A percentile compares a stretch with the other conserved stretches of the same genome.
phyloP scores from a whole-genome alignment of 2,329 filamentous ascomycete genomes.

The Sporothrix euskadiensis region DNA sequence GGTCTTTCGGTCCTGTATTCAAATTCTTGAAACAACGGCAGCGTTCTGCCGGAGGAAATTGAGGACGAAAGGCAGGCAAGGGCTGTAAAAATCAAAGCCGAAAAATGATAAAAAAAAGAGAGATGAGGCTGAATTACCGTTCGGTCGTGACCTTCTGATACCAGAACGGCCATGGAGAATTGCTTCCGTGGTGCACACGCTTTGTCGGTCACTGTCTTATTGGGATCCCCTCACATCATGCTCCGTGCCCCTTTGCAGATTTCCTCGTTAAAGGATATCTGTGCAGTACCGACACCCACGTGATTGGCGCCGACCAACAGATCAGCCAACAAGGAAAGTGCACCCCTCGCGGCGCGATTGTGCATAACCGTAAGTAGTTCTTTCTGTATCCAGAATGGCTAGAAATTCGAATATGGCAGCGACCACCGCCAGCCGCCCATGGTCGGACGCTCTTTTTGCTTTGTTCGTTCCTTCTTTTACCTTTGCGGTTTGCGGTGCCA shows the following conservation, averaged over 20 bases:
- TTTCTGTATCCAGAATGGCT: slow-evolving; percentile 7
- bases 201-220: not conserved
- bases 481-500: not conserved
- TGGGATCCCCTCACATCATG: not conserved
- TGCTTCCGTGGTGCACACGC: not conserved
- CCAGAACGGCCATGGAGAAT: not conserved
- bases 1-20: not conserved
- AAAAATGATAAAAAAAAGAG: not conserved
- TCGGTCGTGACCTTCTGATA: not conserved
- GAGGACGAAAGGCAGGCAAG: not conserved
- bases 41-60: not conserved
- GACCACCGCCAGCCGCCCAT: slow-evolving; percentile 21
- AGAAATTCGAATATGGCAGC: not conserved
- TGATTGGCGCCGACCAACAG: not conserved
- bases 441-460: not conserved
- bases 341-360: not conserved
- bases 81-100: not conserved
- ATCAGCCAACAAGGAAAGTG: not conserved
- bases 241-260: slow-evolving; percentile 6
- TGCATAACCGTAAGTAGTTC: not conserved
- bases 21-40: slow-evolving; percentile 21
- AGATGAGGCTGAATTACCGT: not conserved
- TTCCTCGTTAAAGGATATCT: not conserved
- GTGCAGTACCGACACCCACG: not conserved
- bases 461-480: slow-evolving; percentile 9